Base-by-base conservation (phyloP, 2,329 filamentous ascomycete genomes). In the Paraconiothyrium sp. region DNA sequence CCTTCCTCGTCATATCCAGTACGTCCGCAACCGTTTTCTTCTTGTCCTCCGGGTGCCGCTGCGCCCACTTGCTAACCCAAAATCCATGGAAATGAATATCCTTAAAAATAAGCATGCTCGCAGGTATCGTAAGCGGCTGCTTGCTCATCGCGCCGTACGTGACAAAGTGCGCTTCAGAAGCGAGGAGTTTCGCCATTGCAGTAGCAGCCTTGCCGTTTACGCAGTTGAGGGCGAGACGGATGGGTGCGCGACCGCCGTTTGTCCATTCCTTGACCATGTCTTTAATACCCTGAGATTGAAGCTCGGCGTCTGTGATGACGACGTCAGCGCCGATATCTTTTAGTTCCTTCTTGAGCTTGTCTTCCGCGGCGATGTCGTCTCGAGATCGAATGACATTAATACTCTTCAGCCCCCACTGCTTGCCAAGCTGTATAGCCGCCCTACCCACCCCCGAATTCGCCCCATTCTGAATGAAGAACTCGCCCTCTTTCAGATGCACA, bases 381-480 rank as follows among this genome's bases (percentile, higher is more conserved):
- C 95, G 84, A 66, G 91, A 89, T 13, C 95, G 88, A 44, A 99
- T 85, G 27, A 99, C 85, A 76, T 97, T 98, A 79, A 99, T 91
- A 75, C 91, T 96, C 73, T 92, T 90, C 72, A 95, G 86, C 0
- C 94, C 94, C 94, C 94, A 98, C 57, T 93, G 85, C 70, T 82
- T 85, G 1, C 88, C 94, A 1, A 99, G 84, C 81, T 99, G 95
- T 67, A 98, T 95, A 11, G 93, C 94, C 2, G 94, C 92, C 43
- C 95, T 85, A 1, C 95, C 95, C 16, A 99, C 95, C 11, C 93
- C 95, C 46, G 89, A 93, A 80, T 99, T 99, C 43, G 94, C 95
- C 8, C 94, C 95, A 77, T 99, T 99, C 80, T 99, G 95, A 50
- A 99, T 89, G 75, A 97, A 92, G 94, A 94, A 99, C 59, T 96